Conservation (phyloP, 2,329 filamentous ascomycete genomes). For the Lachnellula subtilissima region DNA sequence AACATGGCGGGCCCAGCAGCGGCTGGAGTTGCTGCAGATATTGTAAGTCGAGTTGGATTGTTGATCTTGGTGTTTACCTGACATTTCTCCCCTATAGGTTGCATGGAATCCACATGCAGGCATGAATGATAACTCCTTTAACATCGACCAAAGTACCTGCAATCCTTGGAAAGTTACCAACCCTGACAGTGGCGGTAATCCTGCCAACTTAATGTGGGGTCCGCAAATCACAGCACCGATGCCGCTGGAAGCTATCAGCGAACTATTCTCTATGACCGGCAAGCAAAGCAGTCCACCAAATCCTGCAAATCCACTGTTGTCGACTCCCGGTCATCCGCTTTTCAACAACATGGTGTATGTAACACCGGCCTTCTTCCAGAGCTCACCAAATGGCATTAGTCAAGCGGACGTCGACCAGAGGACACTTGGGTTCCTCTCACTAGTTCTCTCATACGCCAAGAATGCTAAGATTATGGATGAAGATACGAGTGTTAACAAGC, state of each 20-base stretch:
- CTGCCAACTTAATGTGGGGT: background rate
- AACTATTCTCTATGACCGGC: too few relatives aligned
- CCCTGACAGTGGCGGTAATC: background rate
- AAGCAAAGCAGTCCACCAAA: too few relatives aligned
- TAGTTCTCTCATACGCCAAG: too few relatives aligned
- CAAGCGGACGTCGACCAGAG: too few relatives aligned
- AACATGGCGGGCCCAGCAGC: conserved; percentile 15
- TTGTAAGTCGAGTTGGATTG: conserved; percentile 14
- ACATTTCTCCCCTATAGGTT: conserved; percentile 1
- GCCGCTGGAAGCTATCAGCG: conserved; percentile 5
- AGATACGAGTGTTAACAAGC: too few relatives aligned
- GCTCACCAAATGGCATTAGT: too few relatives aligned
- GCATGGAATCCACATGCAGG: conserved; percentile 1
- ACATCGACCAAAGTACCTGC: background rate
- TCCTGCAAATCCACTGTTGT: too few relatives aligned
- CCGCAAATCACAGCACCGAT: conserved; percentile 9
- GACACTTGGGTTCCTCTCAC: too few relatives aligned
- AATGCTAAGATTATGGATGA: too few relatives aligned
- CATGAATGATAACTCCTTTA: background rate
- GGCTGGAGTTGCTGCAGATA: conserved; percentile 10
- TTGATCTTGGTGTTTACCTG: background rate
- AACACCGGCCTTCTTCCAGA: too few relatives aligned
- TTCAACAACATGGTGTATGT: too few relatives aligned
- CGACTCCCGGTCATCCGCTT: too few relatives aligned
- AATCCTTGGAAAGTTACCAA: conserved; percentile 6